phyloP scores from a whole-genome alignment of 306 rosid genomes.

The Purshia tridentata region DNA sequence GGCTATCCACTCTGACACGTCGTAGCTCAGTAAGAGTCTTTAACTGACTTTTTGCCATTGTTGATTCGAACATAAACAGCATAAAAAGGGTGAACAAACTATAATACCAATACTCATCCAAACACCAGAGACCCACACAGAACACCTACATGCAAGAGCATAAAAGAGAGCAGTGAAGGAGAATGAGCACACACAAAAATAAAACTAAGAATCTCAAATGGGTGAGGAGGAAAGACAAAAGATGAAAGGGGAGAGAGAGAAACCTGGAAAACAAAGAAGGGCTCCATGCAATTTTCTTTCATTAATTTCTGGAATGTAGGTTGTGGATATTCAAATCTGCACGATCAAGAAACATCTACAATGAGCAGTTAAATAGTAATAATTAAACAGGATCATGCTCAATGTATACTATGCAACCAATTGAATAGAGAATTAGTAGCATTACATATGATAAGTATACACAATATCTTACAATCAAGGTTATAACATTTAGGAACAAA shows the following conservation, averaged over 20 bases:
- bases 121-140: conserved; percentile 99
- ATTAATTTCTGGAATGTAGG: conserved; percentile 94
- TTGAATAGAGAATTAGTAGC: neutral
- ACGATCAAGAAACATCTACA: conserved; percentile 36
- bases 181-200: conserved; percentile 4
- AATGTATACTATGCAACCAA: neutral
- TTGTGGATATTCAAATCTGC: conserved; percentile 94
- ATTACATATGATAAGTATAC: neutral
- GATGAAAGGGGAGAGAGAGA: conserved; percentile 3
- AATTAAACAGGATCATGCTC: conserved; percentile 3
- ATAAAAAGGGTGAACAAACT: conserved; percentile 94
- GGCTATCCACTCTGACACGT: conserved; percentile 93
- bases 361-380: neutral
- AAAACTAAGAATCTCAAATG: neutral
- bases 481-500: too few species aligned
- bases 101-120: conserved; percentile 99
- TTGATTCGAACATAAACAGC: conserved; percentile 97
- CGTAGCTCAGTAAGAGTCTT: conserved; percentile 94
- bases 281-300: conserved; percentile 98
- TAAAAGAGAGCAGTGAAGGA: conserved; percentile 14
- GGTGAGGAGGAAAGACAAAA: conserved; percentile 11
- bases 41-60: conserved; percentile 97
- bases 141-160: conserved; percentile 60
- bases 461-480: neutral
- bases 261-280: conserved; percentile 98